Conservation (phyloP, 208 protist species). For the Wallacemonas sp. region DNA sequence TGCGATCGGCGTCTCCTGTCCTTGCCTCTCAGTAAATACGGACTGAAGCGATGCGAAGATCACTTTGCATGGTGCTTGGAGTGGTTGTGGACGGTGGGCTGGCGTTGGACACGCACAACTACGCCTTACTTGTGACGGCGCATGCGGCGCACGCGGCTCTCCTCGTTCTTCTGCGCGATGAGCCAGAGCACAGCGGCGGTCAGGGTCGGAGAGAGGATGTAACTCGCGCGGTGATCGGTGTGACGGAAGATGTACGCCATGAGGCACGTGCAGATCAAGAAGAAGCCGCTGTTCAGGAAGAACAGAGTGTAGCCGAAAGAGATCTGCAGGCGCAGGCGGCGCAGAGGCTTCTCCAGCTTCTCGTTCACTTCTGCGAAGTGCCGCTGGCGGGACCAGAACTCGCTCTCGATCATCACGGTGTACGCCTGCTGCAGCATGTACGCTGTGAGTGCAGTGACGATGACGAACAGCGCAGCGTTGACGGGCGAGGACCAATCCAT, state of each 20-base stretch:
- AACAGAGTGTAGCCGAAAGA: constrained; percentile 78
- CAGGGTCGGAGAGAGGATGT: constrained; percentile 75
- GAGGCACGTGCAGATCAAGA: constrained; percentile 63
- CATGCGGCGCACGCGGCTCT: constrained; percentile 86
- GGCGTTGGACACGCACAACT: no score
- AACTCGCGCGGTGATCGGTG: constrained; percentile 73
- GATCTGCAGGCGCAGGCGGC: constrained; percentile 78
- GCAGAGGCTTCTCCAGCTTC: constrained; percentile 56
- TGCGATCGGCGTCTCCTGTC: no score
- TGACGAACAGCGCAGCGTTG: constrained; percentile 65
- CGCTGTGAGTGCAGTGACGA: constrained; percentile 47
- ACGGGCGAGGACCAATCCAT: constrained; percentile 50
- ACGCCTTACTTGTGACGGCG: constrained; percentile 72
- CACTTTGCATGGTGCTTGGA: no score
- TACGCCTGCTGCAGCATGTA: constrained; percentile 86
- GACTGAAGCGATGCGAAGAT: no score
- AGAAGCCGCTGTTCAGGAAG: constrained; percentile 85
- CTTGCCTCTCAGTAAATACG: no score
- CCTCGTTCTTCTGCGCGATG: constrained; percentile 89
- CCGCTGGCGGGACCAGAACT: constrained; percentile 88
- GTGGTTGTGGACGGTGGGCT: no score
- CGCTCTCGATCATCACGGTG: constrained; percentile 82
- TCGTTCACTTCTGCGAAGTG: constrained; percentile 81
- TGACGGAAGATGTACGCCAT: constrained; percentile 87
- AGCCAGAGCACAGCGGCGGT: constrained; percentile 84